These are phyloP conservation scores for Ustilago tritici DNA, from an alignment of 1,284 basidiomycete genomes.

Conservation along the genomic window DNA sequence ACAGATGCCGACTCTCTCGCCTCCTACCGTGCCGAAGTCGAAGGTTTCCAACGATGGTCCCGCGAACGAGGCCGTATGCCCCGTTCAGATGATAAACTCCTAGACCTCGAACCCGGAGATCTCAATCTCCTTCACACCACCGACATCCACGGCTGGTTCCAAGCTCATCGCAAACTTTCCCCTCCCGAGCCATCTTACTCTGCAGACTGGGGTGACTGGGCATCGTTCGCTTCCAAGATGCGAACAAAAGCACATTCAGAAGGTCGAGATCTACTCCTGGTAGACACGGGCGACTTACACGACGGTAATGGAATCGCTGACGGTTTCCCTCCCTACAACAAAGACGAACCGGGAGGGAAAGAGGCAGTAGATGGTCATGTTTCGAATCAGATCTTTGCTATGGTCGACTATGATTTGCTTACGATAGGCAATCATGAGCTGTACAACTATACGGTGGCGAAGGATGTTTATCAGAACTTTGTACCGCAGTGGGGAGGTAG, in stretches of 20 bases:
- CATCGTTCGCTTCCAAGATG: conserved; percentile 67
- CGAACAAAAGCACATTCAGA: conserved; percentile 50
- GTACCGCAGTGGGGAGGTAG: conserved; percentile 73
- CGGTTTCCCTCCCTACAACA: conserved; percentile 54
- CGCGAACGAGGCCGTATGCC: conserved; percentile 56
- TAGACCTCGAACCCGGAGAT: conserved; percentile 79
- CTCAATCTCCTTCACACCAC: conserved; percentile 84
- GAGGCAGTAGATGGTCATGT: conserved; percentile 62
- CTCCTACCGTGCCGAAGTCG: conserved; percentile 40
- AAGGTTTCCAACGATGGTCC: conserved; percentile 48
- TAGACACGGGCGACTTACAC: conserved; percentile 67
- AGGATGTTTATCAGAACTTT: conserved; percentile 84
- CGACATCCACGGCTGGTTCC: conserved; percentile 76
- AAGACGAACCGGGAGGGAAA: conserved; percentile 45
- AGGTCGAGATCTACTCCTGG: conserved; percentile 66
- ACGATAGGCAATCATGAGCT: conserved; percentile 91
- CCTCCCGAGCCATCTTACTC: conserved; percentile 67
- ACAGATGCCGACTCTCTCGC: conserved; percentile 37
- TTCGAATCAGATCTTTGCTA: conserved; percentile 72
- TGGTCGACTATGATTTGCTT: conserved; percentile 84
- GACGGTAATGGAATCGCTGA: conserved; percentile 68
- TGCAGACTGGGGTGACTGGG: conserved; percentile 69
- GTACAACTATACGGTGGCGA: conserved; percentile 81
- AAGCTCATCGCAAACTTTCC: conserved; percentile 64
- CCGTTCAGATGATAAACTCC: conserved; percentile 54